Evolutionary conservation across 169 alveolate genomes (phyloP).

Genomic region (Toxoplasma gondii): DNA sequence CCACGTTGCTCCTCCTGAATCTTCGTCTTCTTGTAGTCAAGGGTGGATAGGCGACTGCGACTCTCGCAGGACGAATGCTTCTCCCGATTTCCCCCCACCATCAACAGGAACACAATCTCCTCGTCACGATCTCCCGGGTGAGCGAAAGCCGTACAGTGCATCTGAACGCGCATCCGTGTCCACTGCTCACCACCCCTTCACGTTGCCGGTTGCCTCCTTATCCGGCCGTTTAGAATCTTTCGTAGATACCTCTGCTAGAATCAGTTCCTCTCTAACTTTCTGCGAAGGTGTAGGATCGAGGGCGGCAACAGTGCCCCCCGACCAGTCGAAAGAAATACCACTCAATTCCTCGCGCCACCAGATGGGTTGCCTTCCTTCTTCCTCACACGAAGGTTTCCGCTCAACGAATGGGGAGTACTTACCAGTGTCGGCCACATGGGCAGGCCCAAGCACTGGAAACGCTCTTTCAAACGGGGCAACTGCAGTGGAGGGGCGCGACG

Average conservation of each 20-base stretch:
- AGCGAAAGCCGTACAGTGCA: too few relatives aligned
- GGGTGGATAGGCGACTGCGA: neutral
- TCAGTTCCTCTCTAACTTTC: neutral
- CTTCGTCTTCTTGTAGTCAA: neutral
- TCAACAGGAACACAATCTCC: neutral
- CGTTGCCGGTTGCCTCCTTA: neutral
- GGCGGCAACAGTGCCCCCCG: neutral
- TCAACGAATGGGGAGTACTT: neutral
- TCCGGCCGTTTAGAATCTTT: neutral
- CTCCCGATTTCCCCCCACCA: too few relatives aligned
- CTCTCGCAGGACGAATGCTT: neutral
- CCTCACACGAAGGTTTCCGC: neutral
- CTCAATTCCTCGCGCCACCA: neutral
- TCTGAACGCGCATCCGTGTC: neutral
- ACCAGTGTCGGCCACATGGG: neutral
- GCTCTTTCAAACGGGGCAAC: neutral
- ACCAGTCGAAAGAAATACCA: neutral
- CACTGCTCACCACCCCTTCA: neutral
- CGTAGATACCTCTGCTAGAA: neutral
- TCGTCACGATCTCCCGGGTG: too few relatives aligned
- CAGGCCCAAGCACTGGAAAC: neutral
- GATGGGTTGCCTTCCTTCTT: neutral
- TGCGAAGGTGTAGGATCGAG: neutral
- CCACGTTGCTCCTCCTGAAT: conserved; percentile 27
- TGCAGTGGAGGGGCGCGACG: neutral